phyloP scores from a whole-genome alignment of 2,329 filamentous ascomycete genomes.

The Fusarium sp. region DNA sequence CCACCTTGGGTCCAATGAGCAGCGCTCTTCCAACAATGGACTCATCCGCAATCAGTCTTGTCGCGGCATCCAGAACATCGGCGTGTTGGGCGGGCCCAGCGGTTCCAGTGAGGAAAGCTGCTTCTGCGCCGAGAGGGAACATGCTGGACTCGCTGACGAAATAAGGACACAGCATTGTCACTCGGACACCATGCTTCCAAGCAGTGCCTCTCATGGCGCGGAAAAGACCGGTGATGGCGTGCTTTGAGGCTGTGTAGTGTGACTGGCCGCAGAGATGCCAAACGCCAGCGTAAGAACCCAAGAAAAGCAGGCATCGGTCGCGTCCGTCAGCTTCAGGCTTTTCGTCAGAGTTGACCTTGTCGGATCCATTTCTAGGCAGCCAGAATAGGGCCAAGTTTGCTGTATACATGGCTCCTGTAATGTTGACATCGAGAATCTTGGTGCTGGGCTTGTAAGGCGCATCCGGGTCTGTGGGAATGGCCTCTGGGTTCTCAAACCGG shows the following conservation, averaged over 20 bases:
- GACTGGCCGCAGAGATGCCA: constrained; percentile 1
- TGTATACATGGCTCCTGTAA: constrained; percentile 11
- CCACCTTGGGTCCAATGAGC: constrained; percentile 2
- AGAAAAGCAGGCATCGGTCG: constrained; percentile 5
- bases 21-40: constrained; percentile 10
- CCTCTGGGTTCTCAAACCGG: constrained; percentile 2
- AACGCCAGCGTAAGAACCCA: constrained; percentile 11
- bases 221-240: constrained; percentile 11
- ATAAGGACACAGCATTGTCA: constrained; percentile 6
- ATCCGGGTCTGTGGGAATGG: background rate
- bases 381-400: constrained; percentile 7
- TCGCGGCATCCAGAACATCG: constrained; percentile 4
- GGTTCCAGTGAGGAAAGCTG: background rate
- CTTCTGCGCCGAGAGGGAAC: constrained; percentile 7
- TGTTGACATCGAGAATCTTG: constrained; percentile 3
- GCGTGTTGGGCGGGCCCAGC: constrained; percentile 1
- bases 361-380: background rate
- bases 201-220: constrained; percentile 8
- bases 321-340: background rate
- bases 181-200: constrained; percentile 11
- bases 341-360: background rate
- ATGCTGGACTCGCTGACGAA: constrained; percentile 13
- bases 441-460: constrained; percentile 3
- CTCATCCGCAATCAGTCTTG: constrained; percentile 9
- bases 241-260: constrained; percentile 10